phyloP scores from a whole-genome alignment of 148 eudicot genomes.

The Persicaria tinctoria region DNA sequence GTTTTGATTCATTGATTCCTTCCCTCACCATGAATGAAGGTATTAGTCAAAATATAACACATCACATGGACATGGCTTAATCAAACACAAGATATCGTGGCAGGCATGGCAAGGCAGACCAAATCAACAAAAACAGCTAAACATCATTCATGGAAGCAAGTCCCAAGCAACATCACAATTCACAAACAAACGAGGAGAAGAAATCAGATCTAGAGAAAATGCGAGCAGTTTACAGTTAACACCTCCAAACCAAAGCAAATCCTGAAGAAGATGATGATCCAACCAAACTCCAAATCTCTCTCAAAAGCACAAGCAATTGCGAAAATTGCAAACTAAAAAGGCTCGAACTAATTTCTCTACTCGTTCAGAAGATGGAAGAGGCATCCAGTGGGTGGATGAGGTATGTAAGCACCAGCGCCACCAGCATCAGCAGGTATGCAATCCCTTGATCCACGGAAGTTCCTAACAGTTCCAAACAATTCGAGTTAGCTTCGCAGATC shows the following conservation, averaged over 20 bases:
- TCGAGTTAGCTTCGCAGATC: neutral
- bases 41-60: too few species aligned
- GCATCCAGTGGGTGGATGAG: conserved; percentile 35
- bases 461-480: conserved; percentile 19
- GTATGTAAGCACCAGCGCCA: conserved; percentile 37
- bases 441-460: conserved; percentile 37
- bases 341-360: neutral
- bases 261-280: neutral
- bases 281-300: neutral
- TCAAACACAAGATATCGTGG: too few species aligned
- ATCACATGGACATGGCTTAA: too few species aligned
- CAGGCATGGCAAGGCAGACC: too few species aligned
- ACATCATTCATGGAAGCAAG: neutral
- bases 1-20: too few species aligned
- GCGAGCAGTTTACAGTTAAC: neutral
- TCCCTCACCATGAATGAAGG: too few species aligned
- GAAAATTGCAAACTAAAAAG: neutral
- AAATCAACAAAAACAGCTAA: too few species aligned
- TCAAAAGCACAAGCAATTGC: neutral
- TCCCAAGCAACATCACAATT: neutral
- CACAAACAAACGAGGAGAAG: neutral
- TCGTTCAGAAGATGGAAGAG: conserved; percentile 15
- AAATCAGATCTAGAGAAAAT: neutral
- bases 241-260: neutral
- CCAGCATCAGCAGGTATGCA: conserved; percentile 36